phyloP scores from a whole-genome alignment of 805 yeast species.

The Wickerhamiella parazyma region DNA sequence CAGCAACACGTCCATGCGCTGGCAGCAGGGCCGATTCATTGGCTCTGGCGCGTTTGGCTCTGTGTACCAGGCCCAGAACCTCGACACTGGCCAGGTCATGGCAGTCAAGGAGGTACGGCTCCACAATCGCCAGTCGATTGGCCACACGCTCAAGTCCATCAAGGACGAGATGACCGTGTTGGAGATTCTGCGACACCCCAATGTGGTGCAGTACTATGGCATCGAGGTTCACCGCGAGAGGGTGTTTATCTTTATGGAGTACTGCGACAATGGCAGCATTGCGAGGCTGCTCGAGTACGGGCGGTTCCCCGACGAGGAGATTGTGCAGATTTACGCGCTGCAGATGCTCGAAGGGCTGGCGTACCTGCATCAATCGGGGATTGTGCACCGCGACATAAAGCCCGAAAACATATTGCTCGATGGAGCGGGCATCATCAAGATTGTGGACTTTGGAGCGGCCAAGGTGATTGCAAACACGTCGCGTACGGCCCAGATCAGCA shows the following conservation, averaged over 20 bases:
- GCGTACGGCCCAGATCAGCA: constrained; percentile 24
- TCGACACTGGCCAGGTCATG: constrained; percentile 91
- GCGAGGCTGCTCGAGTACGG: constrained; percentile 81
- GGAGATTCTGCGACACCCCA: constrained; percentile 91
- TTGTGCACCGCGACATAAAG: constrained; percentile 93
- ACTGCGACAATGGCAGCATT: constrained; percentile 88
- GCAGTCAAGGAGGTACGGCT: constrained; percentile 93
- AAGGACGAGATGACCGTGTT: constrained; percentile 94
- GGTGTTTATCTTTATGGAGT: constrained; percentile 94
- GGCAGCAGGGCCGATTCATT: constrained; percentile 91
- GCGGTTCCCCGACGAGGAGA: constrained; percentile 86
- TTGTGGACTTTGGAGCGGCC: constrained; percentile 97
- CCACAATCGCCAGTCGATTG: constrained; percentile 75
- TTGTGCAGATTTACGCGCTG: constrained; percentile 75
- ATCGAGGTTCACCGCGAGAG: constrained; percentile 94
- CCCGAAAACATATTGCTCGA: constrained; percentile 88
- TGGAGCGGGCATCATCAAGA: constrained; percentile 84
- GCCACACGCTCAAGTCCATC: constrained; percentile 72
- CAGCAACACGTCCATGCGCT: constrained; percentile 79
- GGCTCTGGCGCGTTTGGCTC: constrained; percentile 96
- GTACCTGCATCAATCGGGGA: constrained; percentile 83
- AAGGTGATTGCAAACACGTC: constrained; percentile 44
- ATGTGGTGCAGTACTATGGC: constrained; percentile 90
- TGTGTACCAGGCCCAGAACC: constrained; percentile 80
- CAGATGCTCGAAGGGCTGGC: constrained; percentile 94